Percentiles rank a stretch among this genome's conserved stretches.
These are phyloP conservation scores for Anisodus acutangulus DNA, from an alignment of 257 asterid species.

Conservation along the genomic window DNA sequence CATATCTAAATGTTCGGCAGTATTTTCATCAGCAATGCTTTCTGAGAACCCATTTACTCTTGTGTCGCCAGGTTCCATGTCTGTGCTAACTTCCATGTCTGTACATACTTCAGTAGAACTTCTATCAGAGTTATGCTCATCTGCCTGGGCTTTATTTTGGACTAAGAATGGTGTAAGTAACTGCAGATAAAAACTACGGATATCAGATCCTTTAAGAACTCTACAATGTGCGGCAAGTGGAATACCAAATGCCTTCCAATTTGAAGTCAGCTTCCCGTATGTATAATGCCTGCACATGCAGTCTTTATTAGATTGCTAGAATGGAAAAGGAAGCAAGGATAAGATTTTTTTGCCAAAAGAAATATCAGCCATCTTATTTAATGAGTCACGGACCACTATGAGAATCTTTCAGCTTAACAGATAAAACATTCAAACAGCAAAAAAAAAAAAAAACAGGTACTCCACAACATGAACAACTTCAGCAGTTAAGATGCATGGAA, in stretches of 20 bases:
- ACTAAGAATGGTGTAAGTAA: constrained; percentile 64
- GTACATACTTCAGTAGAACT: constrained; percentile 43
- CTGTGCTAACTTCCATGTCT: constrained; percentile 21
- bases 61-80: constrained; percentile 40
- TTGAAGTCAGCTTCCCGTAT: constrained; percentile 51
- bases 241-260: constrained; percentile 74
- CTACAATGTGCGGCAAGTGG: constrained; percentile 63
- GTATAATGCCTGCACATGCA: constrained; percentile 54
- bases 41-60: constrained; percentile 42
- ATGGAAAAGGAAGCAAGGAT: constrained; percentile 25
- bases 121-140: constrained; percentile 39
- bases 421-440: neutral
- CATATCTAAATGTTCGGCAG: constrained; percentile 43
- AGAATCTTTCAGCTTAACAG: constrained; percentile 12
- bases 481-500: neutral
- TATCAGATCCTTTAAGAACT: constrained; percentile 64
- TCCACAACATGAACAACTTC: constrained; percentile 3
- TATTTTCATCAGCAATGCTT: constrained; percentile 49
- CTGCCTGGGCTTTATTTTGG: constrained; percentile 44
- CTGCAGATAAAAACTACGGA: constrained; percentile 55
- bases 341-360: constrained; percentile 17
- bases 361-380: constrained; percentile 31
- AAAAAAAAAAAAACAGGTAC: neutral
- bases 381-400: constrained; percentile 20
- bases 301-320: constrained; percentile 33